A percentile compares a stretch with the other conserved stretches of the same genome.
phyloP scores from a whole-genome alignment of 2,329 filamentous ascomycete species.

The Colletotrichum truncatum region DNA sequence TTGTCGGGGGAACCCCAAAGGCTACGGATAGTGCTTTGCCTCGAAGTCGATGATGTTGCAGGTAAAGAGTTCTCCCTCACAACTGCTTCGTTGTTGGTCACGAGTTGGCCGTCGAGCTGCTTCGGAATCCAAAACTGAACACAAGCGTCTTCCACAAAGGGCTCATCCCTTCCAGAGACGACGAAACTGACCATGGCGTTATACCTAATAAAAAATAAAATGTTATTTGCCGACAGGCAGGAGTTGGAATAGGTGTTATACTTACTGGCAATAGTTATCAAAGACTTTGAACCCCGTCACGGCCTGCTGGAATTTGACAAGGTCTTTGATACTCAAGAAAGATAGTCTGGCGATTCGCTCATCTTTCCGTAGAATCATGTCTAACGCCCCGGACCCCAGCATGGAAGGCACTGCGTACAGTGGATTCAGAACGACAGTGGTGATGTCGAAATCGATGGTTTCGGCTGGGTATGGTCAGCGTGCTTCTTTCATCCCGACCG shows the following conservation, averaged over 20 bases:
- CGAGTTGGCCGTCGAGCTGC: slow-evolving; percentile 36
- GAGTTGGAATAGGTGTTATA: too few species aligned
- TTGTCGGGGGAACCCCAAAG: background rate
- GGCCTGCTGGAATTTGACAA: slow-evolving; percentile 44
- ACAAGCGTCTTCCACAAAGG: slow-evolving; percentile 38
- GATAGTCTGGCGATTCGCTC: slow-evolving; percentile 41
- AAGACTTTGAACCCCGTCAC: slow-evolving; percentile 43
- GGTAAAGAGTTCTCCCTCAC: slow-evolving; percentile 2
- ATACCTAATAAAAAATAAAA: slow-evolving; percentile 10
- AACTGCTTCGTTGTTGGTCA: slow-evolving; percentile 31
- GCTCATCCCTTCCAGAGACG: slow-evolving; percentile 31
- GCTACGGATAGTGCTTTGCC: slow-evolving; percentile 13
- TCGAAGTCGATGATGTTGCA: background rate
- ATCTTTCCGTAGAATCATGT: slow-evolving; percentile 40
- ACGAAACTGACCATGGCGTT: slow-evolving; percentile 40
- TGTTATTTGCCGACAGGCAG: too few species aligned
- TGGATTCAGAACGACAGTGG: slow-evolving; percentile 36
- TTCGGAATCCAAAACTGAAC: slow-evolving; percentile 45
- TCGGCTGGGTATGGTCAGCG: slow-evolving; percentile 24
- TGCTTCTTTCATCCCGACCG: background rate
- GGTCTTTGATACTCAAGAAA: slow-evolving; percentile 37
- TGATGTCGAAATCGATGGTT: slow-evolving; percentile 43
- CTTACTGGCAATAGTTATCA: slow-evolving; percentile 37
- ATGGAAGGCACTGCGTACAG: slow-evolving; percentile 35
- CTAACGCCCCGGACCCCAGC: slow-evolving; percentile 32